Base-by-base conservation (phyloP, 78 protist species). In the Paratrimastix pyriformis region DNA sequence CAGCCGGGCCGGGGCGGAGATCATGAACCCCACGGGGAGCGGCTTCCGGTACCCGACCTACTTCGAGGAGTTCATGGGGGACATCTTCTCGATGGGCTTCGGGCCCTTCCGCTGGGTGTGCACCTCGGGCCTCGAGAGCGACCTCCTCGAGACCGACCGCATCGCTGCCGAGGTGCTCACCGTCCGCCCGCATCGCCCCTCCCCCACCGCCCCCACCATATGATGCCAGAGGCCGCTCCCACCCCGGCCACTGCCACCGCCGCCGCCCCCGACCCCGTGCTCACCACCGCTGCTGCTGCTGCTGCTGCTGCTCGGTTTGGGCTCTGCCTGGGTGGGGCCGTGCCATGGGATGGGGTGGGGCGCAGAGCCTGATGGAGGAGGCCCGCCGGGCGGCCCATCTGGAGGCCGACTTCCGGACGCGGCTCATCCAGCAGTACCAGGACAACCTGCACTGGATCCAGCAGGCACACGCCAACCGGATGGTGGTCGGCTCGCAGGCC, bases 41-140 rank as follows among this genome's bases (percentile, higher is more conserved):
- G 62, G 39, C 24, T 87, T 90, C 59, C 65, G 40, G 9, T 90
- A 90, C 60, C 94, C 94, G 45, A 69, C 86, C 2, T 91, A 91
- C 78, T 93, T 91, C 24, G 84, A 91, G 72, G 94, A 90, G 45
- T 90, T 90, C 50, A 87, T 91, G 90, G 91, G 88, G 33, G 87
- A 82, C 60, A 87, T 87, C 3, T 91, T 91, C 70, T 76, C 85
- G 24, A 75, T 87, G 29, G 94, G 94, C 7, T 91, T 91, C 46
- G 94, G 94, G 3, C 94, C 94, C 44, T 91, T 91, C 87, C 80
- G 94, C 37, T 91, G 94, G 92, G 91, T 91, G 24, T 91, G 94
- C 64, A 85, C 93, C 18, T 44, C 77, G 35, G 76, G 90, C 18
- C 35, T 54, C 6, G 72, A 55, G 39, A 24, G 35, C 33, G 94